Evolutionary conservation across 2,329 filamentous ascomycete species (phyloP), one percentile per base, ranked within the genome.

Genomic region (Aspergillus sp.): DNA sequence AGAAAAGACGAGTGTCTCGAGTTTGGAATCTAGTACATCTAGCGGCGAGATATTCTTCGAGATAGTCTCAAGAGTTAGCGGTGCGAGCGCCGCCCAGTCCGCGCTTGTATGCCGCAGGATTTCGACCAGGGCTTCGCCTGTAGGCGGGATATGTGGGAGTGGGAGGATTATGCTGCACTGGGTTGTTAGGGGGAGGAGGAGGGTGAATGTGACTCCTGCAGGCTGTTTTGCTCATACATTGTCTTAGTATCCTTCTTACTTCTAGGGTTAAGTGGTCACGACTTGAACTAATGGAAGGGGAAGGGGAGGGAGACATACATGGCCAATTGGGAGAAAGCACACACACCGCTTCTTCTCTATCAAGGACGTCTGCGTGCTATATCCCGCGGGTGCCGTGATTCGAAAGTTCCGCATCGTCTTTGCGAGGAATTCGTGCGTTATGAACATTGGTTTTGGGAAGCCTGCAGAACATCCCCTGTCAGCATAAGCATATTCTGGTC

Each of bases 381-480:
- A 45, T 34, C 68, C 65, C 23, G 30, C 38, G 7, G 52, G 52
- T 23, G 52, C 52, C n/a, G 19, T 23, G 11, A 54, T 54, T 8
- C 38, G 23, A 19, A 54, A 45, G 22, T 54, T 41, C 17, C 52
- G 34, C 28, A 54, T 25, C 2, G 68, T 28, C 8, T 61, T 60
- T 28, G 50, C 64, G n/a, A 71, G 56, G 34, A 69, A 73, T 17
- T 70, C 71, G 48, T 74, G 66, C 3, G 70, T 73, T 9, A 75
- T 62, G n/a, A 58, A 60, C 5, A 75, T 70, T 4, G 68, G 72
- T 45, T 75, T 75, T 2, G 73, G 73, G 62, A 72, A 62, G 17
- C 72, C 72, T 73, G 31, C 5, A 28, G 1, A 28, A 4, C 34
- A 15, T 17, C 13, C 0, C 9, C 1, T 17, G 85, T 58, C 15